Evolutionary conservation across 2,329 filamentous ascomycete species (phyloP), one percentile per base, ranked within the genome.

Genomic region (Colletotrichum sp.): DNA sequence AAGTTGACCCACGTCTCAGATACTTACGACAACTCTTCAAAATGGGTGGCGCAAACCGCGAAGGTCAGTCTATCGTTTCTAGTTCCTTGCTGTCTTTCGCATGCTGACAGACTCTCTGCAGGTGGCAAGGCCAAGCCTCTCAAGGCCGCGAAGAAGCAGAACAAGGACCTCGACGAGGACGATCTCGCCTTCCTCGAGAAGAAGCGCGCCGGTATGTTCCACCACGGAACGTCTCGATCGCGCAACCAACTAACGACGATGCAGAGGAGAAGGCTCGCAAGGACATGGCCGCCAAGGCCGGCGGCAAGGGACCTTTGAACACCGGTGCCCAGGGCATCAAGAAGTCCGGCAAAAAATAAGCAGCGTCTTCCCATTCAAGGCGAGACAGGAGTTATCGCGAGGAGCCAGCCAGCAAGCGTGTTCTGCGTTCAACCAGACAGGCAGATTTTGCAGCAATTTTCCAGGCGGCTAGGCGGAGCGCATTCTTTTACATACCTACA

Each of bases 311-410:
- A 4, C 96, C 96, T 48, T 84, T 98, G 84, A 96, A 96, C 87
- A 94, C 92, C 36, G 96, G 95, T 39, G 86, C 90, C 65, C 95
- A 98, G 87, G 96, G 95, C 78, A 98, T 99, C 89, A 98, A 98
- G 93, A 98, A 98, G 92, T 97, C 95, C 77, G 96, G 96, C 86
- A 98, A 98, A 94, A 98, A 98, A 93, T 98, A 90, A 87, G 81
- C 36, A 7, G 16, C 24, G 43, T 13, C 43, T 14, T 7, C n/a
- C 4, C 16, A 7, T 10, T 14, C 8, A 12, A 32, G 36, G 12
- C 28, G 59, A 63, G 21, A 34, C 6, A 43, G 55, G 21, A 9
- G 30, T 55, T 18, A 34, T 48, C 52, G 52, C 18, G 14, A 57
- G 24, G 14, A 67, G 43, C 7, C 55, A 48, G 39, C 39, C 39